Evolutionary conservation across 73 alveolate genomes (phyloP).

Genomic region (Paramecium sexaurelia): DNA sequence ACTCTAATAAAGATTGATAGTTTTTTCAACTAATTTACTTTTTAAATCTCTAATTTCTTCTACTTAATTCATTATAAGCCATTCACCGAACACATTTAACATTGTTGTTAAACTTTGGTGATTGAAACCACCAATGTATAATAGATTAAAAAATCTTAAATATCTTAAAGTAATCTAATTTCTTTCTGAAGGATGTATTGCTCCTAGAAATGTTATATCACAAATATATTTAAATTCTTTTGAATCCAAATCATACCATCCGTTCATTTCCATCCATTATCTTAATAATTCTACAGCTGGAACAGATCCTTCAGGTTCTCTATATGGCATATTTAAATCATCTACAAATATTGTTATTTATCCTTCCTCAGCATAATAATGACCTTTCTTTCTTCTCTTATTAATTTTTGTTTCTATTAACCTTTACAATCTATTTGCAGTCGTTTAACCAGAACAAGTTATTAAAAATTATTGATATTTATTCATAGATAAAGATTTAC

Average conservation of each 20-base stretch:
- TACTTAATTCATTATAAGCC: conserved; percentile 31
- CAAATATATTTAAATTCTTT: conserved; percentile 88
- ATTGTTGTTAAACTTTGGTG: conserved; percentile 54
- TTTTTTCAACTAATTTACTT: not conserved
- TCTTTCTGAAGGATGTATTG: conserved; percentile 67
- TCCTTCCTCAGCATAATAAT: conserved; percentile 92
- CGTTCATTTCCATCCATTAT: conserved; percentile 99
- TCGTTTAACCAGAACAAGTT: conserved; percentile 11
- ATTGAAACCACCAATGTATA: conserved; percentile 74
- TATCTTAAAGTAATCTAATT: conserved; percentile 77
- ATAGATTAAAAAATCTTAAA: conserved; percentile 76
- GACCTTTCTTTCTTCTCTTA: conserved; percentile 90
- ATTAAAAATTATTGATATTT: conserved; percentile 73
- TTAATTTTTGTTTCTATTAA: conserved; percentile 66
- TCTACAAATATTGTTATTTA: conserved; percentile 79
- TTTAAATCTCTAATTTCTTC: not conserved
- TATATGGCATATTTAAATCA: conserved; percentile 96
- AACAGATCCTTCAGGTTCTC: conserved; percentile 96
- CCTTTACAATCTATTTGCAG: not conserved
- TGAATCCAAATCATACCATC: conserved; percentile 87
- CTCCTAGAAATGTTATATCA: conserved; percentile 89
- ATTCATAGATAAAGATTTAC: conserved; percentile 95
- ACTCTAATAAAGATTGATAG: not conserved
- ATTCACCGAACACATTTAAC: conserved; percentile 50
- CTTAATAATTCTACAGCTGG: conserved; percentile 98